These are phyloP conservation scores for Diaporthe ampelina DNA, from an alignment of 2,329 filamentous ascomycete genomes.

Conservation along the genomic window DNA sequence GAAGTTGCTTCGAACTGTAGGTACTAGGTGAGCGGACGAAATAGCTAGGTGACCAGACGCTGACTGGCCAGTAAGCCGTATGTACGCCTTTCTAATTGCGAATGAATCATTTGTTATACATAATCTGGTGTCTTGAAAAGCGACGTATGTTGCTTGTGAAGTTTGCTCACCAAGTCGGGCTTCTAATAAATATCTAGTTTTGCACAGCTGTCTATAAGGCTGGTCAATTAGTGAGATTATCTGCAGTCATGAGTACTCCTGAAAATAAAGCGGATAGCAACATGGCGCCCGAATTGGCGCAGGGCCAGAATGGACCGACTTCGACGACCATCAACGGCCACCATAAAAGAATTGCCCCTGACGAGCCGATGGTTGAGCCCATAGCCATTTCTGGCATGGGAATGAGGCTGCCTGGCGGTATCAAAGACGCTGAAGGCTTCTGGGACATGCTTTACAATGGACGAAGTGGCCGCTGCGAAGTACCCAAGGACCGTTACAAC, in stretches of 20 bases:
- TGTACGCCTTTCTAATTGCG: neutral
- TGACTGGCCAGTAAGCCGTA: neutral
- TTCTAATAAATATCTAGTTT: no score
- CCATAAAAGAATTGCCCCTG: neutral
- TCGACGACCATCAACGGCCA: neutral
- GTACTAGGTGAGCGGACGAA: no score
- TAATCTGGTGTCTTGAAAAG: no score
- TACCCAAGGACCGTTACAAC: constrained; percentile 9
- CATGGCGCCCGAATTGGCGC: neutral
- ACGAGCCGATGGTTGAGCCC: constrained; percentile 42
- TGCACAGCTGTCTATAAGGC: neutral
- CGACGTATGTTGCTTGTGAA: no score
- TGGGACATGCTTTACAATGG: constrained; percentile 52
- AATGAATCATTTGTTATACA: no score
- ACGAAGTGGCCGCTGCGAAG: constrained; percentile 42
- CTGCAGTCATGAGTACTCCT: neutral
- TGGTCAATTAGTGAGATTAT: neutral
- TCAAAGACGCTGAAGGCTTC: constrained; percentile 46
- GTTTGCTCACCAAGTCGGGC: no score
- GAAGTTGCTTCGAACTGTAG: no score
- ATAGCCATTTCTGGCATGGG: constrained; percentile 53
- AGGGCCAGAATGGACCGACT: neutral
- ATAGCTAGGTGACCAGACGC: no score
- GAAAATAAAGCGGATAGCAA: neutral
- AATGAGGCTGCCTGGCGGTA: constrained; percentile 50